Evolutionary conservation across 78 protist genomes (phyloP).

Genomic region (Dictyostelium discoideum): DNA sequence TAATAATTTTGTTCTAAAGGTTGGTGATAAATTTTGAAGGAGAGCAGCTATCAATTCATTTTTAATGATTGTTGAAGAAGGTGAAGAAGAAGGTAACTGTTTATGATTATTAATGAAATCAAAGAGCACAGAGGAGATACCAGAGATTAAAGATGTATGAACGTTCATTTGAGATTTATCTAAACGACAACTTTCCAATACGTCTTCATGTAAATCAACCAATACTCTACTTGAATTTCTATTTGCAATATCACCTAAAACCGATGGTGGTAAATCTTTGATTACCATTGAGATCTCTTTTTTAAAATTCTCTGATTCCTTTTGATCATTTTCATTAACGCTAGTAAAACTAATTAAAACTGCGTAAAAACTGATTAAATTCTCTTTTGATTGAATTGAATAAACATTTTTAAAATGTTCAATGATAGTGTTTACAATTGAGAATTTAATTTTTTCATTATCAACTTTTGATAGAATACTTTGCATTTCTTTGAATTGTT

Average conservation of each 20-base stretch:
- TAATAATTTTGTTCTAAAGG: slow-evolving; percentile 13
- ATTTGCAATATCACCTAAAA: slow-evolving; percentile 27
- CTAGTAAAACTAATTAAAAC: slow-evolving; percentile 10
- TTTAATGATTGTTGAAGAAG: not conserved
- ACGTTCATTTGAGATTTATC: not conserved
- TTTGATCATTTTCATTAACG: not conserved
- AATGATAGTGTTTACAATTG: slow-evolving; percentile 17
- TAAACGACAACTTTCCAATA: not conserved
- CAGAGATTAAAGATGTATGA: not conserved
- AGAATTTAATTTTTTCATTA: slow-evolving; percentile 30
- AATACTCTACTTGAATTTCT: slow-evolving; percentile 47
- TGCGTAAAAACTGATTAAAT: slow-evolving; percentile 6
- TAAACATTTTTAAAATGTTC: slow-evolving; percentile 20
- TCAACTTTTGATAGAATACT: not conserved
- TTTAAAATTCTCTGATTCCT: not conserved
- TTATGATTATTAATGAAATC: not conserved
- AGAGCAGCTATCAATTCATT: slow-evolving; percentile 20
- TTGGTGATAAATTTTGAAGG: slow-evolving; percentile 7
- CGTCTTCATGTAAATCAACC: slow-evolving; percentile 20
- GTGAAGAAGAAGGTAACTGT: not conserved
- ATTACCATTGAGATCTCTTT: slow-evolving; percentile 26
- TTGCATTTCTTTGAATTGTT: not conserved
- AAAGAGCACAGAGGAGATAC: slow-evolving; percentile 6
- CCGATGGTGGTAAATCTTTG: slow-evolving; percentile 35
- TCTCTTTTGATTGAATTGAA: not conserved